Evolutionary conservation across 306 rosid species (phyloP), one percentile per base, ranked within the genome.

Genomic region (Cicer pinnatifidum): DNA sequence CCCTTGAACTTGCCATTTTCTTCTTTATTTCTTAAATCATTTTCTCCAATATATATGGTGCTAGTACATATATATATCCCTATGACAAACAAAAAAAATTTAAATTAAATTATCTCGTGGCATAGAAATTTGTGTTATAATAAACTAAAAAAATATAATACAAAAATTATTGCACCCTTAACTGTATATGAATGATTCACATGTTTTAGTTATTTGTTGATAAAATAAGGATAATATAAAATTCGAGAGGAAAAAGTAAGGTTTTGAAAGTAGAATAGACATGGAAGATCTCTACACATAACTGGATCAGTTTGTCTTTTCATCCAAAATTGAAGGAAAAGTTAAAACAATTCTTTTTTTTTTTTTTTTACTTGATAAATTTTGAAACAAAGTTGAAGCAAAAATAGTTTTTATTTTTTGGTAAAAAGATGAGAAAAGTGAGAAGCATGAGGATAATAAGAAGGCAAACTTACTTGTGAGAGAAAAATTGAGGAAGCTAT

Each of bases 1-100:
- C 87, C 63, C 89, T 86, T 76, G 89, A 82, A 78, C 82, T 82
- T 39, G 46, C 15, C 77, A 78, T 68, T 62, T 71, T 83, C 85
- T 72, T 80, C 35, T 28, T n/a, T 8, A 9, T 37, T 70, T 45
- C 13, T 52, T 52, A 56, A 64, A 46, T 53, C 48, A 28, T 77
- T 46, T 39, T 47, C 38, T 15, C 75, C 19, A 20, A 11, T 41
- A 41, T 11, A 16, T 73, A 9, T 58, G 53, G 46, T 13, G 23
- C 75, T 64, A 52, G 53, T 72, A 16, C 37, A 54, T 17, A 17
- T 17, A 54, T 20, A 59, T 28, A 13, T 16, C 20, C 33, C 43
- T 56, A 65, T 79, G 63, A 72, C 48, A 52, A 66, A 56, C 28
- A 75, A 40, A 40, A 15, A 15, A 37, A 41, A 46, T 37, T 11